Conservation (phyloP, 2,329 filamentous ascomycete species). For the Blastomyces percursus region DNA sequence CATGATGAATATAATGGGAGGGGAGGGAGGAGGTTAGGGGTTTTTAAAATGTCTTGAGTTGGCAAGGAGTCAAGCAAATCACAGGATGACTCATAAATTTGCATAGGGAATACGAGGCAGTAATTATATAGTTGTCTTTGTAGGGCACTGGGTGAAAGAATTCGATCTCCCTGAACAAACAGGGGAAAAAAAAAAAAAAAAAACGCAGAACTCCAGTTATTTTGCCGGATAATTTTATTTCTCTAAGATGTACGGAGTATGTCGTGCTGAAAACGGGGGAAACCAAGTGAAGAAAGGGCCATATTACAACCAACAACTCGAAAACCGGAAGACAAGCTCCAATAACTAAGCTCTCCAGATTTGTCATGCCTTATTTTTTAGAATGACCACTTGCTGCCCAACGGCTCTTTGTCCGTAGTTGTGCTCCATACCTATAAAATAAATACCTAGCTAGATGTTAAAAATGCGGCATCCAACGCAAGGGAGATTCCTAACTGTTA, state of each 20-base stretch:
- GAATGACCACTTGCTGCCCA: background rate
- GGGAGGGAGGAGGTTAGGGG: background rate
- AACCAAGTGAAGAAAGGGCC: background rate
- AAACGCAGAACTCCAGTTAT: too few species aligned
- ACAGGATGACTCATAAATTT: background rate
- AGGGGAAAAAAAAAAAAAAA: conserved; percentile 33
- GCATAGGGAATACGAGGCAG: background rate
- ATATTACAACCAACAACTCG: background rate
- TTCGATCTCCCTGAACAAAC: conserved; percentile 32
- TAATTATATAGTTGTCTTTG: too few species aligned
- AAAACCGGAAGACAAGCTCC: background rate
- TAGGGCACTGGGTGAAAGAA: too few species aligned
- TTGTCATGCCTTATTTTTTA: background rate
- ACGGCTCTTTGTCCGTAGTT: background rate
- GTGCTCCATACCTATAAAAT: background rate
- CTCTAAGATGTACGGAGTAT: too few species aligned
- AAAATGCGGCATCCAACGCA: background rate
- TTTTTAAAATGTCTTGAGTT: background rate
- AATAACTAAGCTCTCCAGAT: background rate
- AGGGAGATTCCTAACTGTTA: background rate
- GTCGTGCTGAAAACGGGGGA: too few species aligned
- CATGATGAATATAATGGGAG: background rate
- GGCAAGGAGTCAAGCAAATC: background rate
- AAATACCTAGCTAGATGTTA: background rate
- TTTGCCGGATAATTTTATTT: too few species aligned